Base-by-base conservation (phyloP, 257 asterid species). In the Euphrasia confusa region DNA sequence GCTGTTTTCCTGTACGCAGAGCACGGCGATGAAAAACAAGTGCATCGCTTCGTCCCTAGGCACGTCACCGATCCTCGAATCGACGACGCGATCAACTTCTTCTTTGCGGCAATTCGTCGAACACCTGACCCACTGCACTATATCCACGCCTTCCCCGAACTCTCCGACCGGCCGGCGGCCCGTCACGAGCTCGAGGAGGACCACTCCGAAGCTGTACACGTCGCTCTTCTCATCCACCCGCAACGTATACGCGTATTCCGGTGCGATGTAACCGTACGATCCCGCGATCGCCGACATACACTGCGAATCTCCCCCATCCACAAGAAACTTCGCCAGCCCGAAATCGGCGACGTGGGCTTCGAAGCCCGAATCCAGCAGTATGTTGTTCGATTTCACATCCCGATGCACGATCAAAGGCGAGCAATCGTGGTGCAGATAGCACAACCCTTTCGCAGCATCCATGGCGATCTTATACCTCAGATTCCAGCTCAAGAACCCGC, bases 251-350 rank as follows among this genome's bases (percentile, higher is more conserved):
- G 81, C 81, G 42, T 77, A 77, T 58, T 77, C 81, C 58, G 95
- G 96, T 40, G 96, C 96, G 60, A 87, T 87, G 72, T 87, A 87
- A 35, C 96, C 96, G 58, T 84, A 87, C 26, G 96, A 87, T 8
- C 96, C 96, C 9, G 89, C 96, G 32, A 87, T 70, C 0, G 90
- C 90, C n/a, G 96, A 87, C 96, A 87, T 87, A 73, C 90, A 84
- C 61, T 87, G 84, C 9, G 96, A 87, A 28, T 88, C 88, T 12
- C 83, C 90, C 5, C 80, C 81, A 26, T 73, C 96, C 14, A 65
- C 79, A 75, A 84, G 68, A 78, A 79, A 87, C 71, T 83, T 87
- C 5, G 96, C 96, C 74, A 87, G 63, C 44, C 96, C 95, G 48
- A 87, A 87, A 74, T 87, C 95, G 0, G 95, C 95, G 40, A 87